Evolutionary conservation across 2,329 filamentous ascomycete species (phyloP), one percentile per base, ranked within the genome.

Genomic region (Ascochyta pisi): DNA sequence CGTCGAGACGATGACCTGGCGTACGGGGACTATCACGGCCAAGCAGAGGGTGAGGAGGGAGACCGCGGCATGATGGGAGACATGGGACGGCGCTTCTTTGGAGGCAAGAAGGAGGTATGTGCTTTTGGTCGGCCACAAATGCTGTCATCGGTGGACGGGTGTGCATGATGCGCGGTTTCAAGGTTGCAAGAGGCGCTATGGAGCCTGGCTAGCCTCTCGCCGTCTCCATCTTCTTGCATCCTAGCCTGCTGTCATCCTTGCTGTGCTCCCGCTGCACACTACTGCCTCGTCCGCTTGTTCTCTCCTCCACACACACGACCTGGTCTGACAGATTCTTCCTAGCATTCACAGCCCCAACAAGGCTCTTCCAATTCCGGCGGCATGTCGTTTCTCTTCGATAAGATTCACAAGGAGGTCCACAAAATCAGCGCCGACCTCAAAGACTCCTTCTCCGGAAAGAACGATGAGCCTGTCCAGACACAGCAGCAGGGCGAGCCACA

Each of bases 1-100:
- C 58, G 66, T 60, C 63, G 66, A 56, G 80, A 85, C 61, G 81
- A 85, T 63, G 76, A 78, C 58, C 66, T 86, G 67, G 83, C 83
- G 50, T 86, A 86, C 67, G 83, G 83, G 58, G 78, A 82, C 33
- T 83, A 82, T 62, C 74, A 80, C 54, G 70, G 65, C 16, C 66
- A 68, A 66, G 59, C 74, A 55, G 63, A 68, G 64, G 62, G 73
- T 33, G 77, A 79, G 37, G 78, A 79, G 40, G 75, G 73, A 37
- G 78, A 82, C 39, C 76, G 82, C 37, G 81, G 82, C n/a, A 67
- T 85, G 29, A 74, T 84, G 34, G 80, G 82, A 34, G 81, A 83
- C 64, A 78, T 83, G 57, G 80, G 82, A 54, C 77, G 78, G 65
- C 81, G 79, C 64, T 69, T 73, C 60, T 74, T 75, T 64, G 70